Conservation (phyloP, 2,329 filamentous ascomycete genomes). For the Trichoderma koningii region DNA sequence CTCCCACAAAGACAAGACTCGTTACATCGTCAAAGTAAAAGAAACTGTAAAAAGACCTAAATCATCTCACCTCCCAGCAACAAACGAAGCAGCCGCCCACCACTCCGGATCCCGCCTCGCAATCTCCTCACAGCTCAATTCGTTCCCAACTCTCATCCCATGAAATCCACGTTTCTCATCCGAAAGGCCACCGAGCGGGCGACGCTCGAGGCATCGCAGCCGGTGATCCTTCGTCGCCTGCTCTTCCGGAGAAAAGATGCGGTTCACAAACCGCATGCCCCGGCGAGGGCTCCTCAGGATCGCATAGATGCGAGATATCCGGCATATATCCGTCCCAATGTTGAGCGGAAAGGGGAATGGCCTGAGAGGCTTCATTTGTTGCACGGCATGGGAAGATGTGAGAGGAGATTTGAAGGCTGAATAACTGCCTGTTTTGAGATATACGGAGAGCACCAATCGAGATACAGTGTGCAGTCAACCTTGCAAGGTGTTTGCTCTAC, state of each 20-base stretch:
- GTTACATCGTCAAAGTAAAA: neutral
- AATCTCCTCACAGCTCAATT: neutral
- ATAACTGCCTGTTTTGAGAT: neutral
- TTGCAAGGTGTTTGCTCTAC: conserved; percentile 9
- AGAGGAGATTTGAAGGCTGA: neutral
- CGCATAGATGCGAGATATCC: conserved; percentile 63
- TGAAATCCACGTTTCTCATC: neutral
- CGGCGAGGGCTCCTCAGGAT: conserved; percentile 53
- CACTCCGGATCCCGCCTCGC: conserved; percentile 33
- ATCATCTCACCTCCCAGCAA: conserved; percentile 41
- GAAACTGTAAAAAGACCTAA: neutral
- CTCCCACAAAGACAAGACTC: too few relatives aligned
- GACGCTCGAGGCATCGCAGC: conserved; percentile 24
- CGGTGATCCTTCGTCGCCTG: conserved; percentile 32
- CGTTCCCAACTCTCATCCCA: conserved; percentile 16
- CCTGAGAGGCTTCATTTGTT: conserved; percentile 39
- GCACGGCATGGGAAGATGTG: neutral
- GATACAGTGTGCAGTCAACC: neutral
- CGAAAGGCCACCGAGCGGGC: neutral
- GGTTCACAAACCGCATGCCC: conserved; percentile 49
- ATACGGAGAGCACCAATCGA: neutral
- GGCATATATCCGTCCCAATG: conserved; percentile 79
- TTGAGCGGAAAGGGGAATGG: conserved; percentile 66
- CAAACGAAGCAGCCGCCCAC: conserved; percentile 42
- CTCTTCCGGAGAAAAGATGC: conserved; percentile 49